Base-by-base conservation (phyloP, 352 stramenopile genomes). In the Globisporangium yorkense region DNA sequence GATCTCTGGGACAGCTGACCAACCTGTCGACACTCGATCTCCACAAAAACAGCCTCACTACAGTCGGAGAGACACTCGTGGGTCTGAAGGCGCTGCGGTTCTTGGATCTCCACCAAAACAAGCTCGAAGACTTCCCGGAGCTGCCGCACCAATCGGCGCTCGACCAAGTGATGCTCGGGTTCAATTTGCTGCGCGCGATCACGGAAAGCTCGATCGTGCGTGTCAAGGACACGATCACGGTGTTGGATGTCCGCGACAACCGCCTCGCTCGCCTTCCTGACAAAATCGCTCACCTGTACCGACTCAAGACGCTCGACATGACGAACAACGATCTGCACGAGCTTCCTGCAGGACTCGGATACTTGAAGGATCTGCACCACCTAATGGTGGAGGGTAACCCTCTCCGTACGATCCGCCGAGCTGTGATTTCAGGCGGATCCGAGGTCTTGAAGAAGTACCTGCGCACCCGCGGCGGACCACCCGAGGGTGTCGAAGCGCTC, bases 261-360 rank as follows among this genome's bases (percentile, higher is more conserved):
- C 90, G 89, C 33, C 67, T 95, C 45, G 58, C 74, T 29, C 48
- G 37, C 31, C 59, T 95, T 33, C 77, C 80, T 2, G 72, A 83
- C 3, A 70, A 61, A 8, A 79, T 94, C 24, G 73, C 75, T 16
- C 74, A 82, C 43, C 58, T 90, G 18, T 85, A 87, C 35, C 71
- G 68, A 12, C 59, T 95, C 45, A 95, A 95, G 66, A 90, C 77
- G 16, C 67, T 95, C 1, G 86, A 95, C 59, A 44, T 92, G 40
- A 84, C 69, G n/a, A 95, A 95, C 60, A 95, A 95, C 50, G 81
- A 90, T 43, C 57, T 95, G 41, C 65, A 75, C 21, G 79, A 92
- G 56, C 63, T 95, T 15, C 81, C 83, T 16, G 69, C 82, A 1
- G 81, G 68, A 3, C 59, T 94, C 20, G 84, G 84, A 5, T 94